These are phyloP conservation scores for Boletus huronensis DNA, from an alignment of 768 basidiomycete genomes.

Conservation along the genomic window DNA sequence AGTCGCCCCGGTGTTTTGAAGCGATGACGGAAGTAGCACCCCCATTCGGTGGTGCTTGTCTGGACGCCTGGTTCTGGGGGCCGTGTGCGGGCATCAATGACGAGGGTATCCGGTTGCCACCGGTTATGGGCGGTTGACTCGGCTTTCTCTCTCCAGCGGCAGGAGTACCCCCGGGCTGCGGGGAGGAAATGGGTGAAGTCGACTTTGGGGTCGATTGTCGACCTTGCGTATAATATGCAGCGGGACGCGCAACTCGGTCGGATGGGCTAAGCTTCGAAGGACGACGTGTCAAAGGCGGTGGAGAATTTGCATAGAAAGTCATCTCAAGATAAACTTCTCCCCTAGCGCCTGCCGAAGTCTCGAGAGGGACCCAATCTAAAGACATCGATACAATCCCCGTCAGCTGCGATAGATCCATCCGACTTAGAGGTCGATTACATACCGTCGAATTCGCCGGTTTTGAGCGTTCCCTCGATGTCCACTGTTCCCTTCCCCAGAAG, in stretches of 20 bases:
- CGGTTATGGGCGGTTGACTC: background rate
- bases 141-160: conserved; percentile 8
- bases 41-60: conserved; percentile 1
- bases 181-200: conserved; percentile 11
- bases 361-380: conserved; percentile 66
- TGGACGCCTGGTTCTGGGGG: conserved; percentile 7
- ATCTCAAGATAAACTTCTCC: conserved; percentile 92
- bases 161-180: conserved; percentile 11
- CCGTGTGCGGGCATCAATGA: conserved; percentile 25
- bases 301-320: conserved; percentile 81
- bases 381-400: background rate
- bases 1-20: conserved; percentile 25
- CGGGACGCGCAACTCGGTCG: conserved; percentile 49
- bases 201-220: conserved; percentile 16
- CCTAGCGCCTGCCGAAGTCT: conserved; percentile 57
- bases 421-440: conserved; percentile 26
- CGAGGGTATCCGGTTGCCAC: conserved; percentile 14
- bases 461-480: conserved; percentile 74
- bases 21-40: conserved; percentile 2
- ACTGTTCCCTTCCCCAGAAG: conserved; percentile 71
- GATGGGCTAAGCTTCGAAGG: conserved; percentile 52
- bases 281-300: conserved; percentile 48
- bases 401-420: background rate
- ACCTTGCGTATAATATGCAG: conserved; percentile 20
- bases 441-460: conserved; percentile 92